These are phyloP conservation scores for Phyllosticta paracitricarpa DNA, from an alignment of 2,329 filamentous ascomycete genomes.

Conservation along the genomic window DNA sequence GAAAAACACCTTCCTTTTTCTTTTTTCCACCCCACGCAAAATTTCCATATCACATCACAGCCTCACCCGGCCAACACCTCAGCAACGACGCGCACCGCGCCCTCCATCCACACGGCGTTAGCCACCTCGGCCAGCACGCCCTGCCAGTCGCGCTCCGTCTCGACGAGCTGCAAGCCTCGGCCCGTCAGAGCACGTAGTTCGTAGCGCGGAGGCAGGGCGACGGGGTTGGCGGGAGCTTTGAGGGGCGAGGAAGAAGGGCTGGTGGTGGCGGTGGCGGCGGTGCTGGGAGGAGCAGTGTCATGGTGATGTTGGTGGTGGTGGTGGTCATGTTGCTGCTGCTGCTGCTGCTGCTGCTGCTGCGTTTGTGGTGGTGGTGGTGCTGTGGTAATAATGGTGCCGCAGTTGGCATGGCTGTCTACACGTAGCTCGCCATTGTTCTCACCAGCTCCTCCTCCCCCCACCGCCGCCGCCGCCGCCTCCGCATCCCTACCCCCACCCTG, in stretches of 20 bases:
- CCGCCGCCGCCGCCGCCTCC: neutral
- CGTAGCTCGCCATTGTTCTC: no score
- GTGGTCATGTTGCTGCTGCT: neutral
- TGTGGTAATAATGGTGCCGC: neutral
- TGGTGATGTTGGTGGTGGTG: no score
- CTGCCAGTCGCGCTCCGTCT: conserved; percentile 19
- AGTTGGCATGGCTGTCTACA: neutral
- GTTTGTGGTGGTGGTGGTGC: neutral
- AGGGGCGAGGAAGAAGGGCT: neutral
- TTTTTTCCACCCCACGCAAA: neutral
- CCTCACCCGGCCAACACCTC: conserved; percentile 11
- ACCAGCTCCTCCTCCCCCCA: neutral
- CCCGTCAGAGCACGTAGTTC: conserved; percentile 18
- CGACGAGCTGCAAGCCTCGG: conserved; percentile 17
- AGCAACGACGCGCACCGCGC: conserved; percentile 22
- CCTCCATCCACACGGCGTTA: conserved; percentile 21
- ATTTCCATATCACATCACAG: no score
- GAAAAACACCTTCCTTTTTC: no score
- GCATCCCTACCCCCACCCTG: neutral
- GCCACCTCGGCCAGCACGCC: conserved; percentile 19
- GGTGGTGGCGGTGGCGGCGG: no score
- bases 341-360: no score
- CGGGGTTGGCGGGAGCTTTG: neutral
- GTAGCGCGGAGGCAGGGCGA: conserved; percentile 11
- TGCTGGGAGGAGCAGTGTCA: no score